A percentile compares a stretch with the other conserved stretches of the same genome.
Conservation (phyloP, 768 basidiomycete species). For the Boletus vinaceobasis region DNA sequence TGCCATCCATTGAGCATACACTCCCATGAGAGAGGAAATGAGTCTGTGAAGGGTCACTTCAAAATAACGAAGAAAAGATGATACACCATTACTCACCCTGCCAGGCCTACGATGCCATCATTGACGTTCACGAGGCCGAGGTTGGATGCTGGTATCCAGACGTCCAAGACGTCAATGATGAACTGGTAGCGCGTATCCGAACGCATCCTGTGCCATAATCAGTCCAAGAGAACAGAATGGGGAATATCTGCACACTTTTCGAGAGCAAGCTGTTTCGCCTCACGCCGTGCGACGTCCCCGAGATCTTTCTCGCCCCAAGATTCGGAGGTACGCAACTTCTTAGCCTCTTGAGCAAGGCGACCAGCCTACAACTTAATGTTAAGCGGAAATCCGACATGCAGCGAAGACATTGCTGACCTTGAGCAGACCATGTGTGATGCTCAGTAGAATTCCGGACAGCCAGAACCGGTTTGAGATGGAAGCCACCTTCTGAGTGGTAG, state of each 20-base stretch:
- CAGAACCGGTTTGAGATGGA: constrained; percentile 80
- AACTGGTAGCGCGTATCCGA: constrained; percentile 73
- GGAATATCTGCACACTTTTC: constrained; percentile 40
- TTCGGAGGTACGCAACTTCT: constrained; percentile 43
- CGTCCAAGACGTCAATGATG: constrained; percentile 77
- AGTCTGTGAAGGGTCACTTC: constrained; percentile 40
- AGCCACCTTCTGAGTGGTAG: constrained; percentile 55
- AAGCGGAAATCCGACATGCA: not conserved
- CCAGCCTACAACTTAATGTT: constrained; percentile 41
- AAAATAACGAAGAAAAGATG: not conserved
- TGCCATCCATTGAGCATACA: constrained; percentile 61
- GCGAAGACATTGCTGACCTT: constrained; percentile 45
- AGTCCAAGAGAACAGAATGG: not conserved
- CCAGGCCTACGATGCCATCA: constrained; percentile 81
- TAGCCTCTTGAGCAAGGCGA: constrained; percentile 59
- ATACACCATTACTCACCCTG: constrained; percentile 59
- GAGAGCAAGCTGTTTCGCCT: constrained; percentile 57
- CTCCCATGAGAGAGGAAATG: constrained; percentile 67
- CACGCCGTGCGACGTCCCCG: constrained; percentile 60
- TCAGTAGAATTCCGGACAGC: constrained; percentile 83
- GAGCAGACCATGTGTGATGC: constrained; percentile 63
- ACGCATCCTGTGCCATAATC: constrained; percentile 47
- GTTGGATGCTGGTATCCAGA: constrained; percentile 86
- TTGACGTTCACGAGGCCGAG: constrained; percentile 73
- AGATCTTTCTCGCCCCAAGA: constrained; percentile 64